Base-by-base conservation (phyloP, 1,139 yeast species). In the Taphrina communis region DNA sequence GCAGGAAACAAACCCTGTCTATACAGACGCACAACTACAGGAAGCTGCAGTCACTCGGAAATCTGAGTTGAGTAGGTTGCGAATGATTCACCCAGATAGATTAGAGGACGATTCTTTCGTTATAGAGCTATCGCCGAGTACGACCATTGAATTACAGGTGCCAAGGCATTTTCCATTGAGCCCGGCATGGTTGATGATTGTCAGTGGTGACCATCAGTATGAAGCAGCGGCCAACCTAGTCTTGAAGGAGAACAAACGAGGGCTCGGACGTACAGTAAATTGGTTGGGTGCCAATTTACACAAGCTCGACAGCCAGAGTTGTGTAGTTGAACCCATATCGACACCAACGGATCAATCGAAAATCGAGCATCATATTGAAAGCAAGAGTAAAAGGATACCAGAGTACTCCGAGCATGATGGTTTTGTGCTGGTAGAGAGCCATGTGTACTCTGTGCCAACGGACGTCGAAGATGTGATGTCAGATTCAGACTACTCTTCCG, bases 141-240 rank as follows among this genome's bases (percentile, higher is more conserved):
- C n/a, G 9, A 17, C n/a, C 25, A 36, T 63, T 11, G 55, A 58
- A 14, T 52, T 63, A 17, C 67, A 63, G 17, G 61, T 63, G 2
- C 67, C 67, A 14, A 39, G n/a, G 8, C 36, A 35, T 8, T 63
- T 53, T 44, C 67, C 67, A 2, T 21, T 63, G 14, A 50, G 46
- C 42, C 56, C 67, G 9, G 60, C 61, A 21, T 63, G 67, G 67
- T 8, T 63, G 52, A 44, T 63, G 35, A 48, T 63, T 11, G 31
- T 63, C 46, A 21, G 46, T n/a, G 67, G 67, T 12, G 52, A 46
- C 41, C 60, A 63, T 31, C n/a, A 19, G 35, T 44, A 39, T n/a
- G 67, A 63, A 25, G 39, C 46, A 38, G 55, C 56, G 6, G 67
- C 67, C 44, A 63, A 63, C 17, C 8, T 1, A 6, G 56, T 50